Evolutionary conservation across 139 green algal species (phyloP).

Genomic region (Haematococcus lacustris): DNA sequence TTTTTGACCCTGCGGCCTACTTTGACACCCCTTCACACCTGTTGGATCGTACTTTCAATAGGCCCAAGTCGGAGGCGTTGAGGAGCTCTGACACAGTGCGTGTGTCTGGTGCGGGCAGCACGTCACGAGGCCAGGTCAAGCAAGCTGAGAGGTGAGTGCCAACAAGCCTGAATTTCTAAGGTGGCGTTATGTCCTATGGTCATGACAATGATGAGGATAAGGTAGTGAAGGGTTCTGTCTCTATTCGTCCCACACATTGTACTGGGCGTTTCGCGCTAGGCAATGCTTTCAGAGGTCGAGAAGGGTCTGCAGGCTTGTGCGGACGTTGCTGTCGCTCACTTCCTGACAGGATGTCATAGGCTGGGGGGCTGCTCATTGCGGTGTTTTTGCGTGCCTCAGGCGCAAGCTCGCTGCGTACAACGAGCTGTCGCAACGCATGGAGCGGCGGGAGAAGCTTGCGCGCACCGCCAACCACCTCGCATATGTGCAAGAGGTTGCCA

Average conservation of each 20-base stretch:
- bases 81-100: neutral
- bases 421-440: conserved; percentile 67
- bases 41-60: conserved; percentile 71
- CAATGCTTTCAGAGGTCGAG: neutral
- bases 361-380: neutral
- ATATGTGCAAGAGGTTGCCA: conserved; percentile 9
- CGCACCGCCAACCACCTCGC: conserved; percentile 47
- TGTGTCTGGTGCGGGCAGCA: neutral
- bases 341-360: neutral
- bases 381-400: no score
- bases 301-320: neutral
- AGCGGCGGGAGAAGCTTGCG: conserved; percentile 55
- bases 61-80: conserved; percentile 39
- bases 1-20: conserved; percentile 64
- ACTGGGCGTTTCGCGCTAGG: neutral
- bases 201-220: no score
- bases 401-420: conserved; percentile 60
- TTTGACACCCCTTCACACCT: conserved; percentile 77
- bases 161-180: neutral
- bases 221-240: no score
- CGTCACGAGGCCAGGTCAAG: neutral
- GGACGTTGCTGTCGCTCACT: neutral
- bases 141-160: conserved; percentile 25
- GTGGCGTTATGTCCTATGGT: neutral
- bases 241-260: no score